Evolutionary conservation across 495 filamentous ascomycete genomes (phyloP).

Genomic region (Neurospora sp.): DNA sequence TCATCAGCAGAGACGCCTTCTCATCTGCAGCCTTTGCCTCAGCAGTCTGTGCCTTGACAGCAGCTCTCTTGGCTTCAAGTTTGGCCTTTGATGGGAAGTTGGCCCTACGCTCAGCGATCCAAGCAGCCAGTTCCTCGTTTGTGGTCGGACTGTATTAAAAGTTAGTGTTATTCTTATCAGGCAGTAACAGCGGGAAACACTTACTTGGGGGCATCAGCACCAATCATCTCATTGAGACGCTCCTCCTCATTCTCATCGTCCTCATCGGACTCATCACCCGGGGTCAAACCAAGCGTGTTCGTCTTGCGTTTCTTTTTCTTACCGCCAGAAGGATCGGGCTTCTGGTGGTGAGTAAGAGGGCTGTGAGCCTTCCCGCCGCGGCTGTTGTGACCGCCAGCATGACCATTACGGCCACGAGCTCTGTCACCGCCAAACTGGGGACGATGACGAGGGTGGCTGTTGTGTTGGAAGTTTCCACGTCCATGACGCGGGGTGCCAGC

Average conservation of each 20-base stretch:
- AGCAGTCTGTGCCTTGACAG: conserved; percentile 12
- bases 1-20: conserved; percentile 23
- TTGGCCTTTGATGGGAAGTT: background rate
- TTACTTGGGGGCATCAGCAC: conserved; percentile 40
- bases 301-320: conserved; percentile 73
- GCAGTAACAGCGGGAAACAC: conserved; percentile 19
- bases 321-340: conserved; percentile 48
- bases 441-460: conserved; percentile 18
- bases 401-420: conserved; percentile 29
- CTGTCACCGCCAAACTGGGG: conserved; percentile 31
- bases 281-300: conserved; percentile 73
- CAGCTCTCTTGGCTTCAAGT: background rate
- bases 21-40: conserved; percentile 17
- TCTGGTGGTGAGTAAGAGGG: conserved; percentile 43
- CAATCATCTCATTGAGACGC: conserved; percentile 54
- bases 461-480: conserved; percentile 25
- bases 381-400: conserved; percentile 12
- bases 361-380: conserved; percentile 19
- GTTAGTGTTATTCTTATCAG: conserved; percentile 1
- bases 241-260: conserved; percentile 64
- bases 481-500: conserved; percentile 23
- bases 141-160: background rate
- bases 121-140: background rate
- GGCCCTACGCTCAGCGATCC: background rate
- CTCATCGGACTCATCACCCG: conserved; percentile 58